Conservation (phyloP, 129 eudicot genomes). For the Flaveria sonorensis region DNA sequence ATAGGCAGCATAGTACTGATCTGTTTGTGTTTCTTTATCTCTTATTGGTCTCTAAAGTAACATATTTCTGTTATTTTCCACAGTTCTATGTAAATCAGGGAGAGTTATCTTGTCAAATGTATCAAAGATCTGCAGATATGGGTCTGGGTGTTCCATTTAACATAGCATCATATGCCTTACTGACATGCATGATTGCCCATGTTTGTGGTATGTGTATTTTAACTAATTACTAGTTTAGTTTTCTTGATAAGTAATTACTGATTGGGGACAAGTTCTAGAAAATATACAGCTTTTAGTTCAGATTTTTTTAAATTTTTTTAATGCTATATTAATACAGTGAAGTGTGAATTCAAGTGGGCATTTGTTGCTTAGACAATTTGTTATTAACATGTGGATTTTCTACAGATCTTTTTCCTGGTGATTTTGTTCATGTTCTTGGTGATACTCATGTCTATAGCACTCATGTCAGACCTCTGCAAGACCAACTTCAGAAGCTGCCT, state of each 20-base stretch:
- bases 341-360: background rate
- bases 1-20: background rate
- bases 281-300: too few species aligned
- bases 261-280: background rate
- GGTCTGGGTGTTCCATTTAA: constrained; percentile 96
- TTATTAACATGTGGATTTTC: background rate
- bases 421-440: constrained; percentile 79
- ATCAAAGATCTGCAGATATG: constrained; percentile 98
- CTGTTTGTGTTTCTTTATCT: background rate
- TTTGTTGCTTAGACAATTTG: background rate
- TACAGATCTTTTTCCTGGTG: constrained; percentile 89
- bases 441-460: constrained; percentile 90
- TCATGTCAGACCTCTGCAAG: constrained; percentile 78
- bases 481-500: constrained; percentile 80
- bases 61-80: constrained; percentile 9
- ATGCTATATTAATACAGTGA: background rate
- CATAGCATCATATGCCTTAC: constrained; percentile 83
- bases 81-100: constrained; percentile 94
- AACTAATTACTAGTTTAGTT: background rate
- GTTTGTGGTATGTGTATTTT: constrained; percentile 73
- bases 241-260: background rate
- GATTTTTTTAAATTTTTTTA: background rate
- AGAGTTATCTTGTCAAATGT: constrained; percentile 96
- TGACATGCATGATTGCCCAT: constrained; percentile 97
- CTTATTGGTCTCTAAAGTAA: constrained; percentile 15